Percentiles rank a stretch among this genome's conserved stretches.
Conservation (phyloP, 164 flowering plant genomes). For the Pachysandra terminalis region DNA sequence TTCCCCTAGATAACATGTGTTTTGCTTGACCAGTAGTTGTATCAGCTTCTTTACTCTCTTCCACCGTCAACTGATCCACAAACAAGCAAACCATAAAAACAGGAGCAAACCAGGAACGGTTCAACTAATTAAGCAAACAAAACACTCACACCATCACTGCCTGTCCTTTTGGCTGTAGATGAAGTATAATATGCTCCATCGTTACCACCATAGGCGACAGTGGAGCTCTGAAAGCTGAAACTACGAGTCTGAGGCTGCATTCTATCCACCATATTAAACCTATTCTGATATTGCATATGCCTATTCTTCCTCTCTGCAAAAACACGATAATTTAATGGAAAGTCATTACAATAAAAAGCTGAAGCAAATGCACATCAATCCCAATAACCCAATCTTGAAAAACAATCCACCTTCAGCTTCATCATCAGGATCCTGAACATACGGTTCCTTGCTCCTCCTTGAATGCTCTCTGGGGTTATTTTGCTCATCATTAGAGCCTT, state of each 20-base stretch:
- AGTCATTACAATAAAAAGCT: not conserved
- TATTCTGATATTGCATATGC: slow-evolving; percentile 20
- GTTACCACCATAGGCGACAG: slow-evolving; percentile 79
- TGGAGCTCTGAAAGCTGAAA: slow-evolving; percentile 65
- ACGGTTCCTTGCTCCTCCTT: slow-evolving; percentile 40
- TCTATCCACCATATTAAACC: slow-evolving; percentile 21
- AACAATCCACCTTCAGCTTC: slow-evolving; percentile 40
- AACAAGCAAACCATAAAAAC: slow-evolving; percentile 6
- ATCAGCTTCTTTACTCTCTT: slow-evolving; percentile 86
- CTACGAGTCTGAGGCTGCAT: slow-evolving; percentile 27
- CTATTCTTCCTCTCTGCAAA: slow-evolving; percentile 32
- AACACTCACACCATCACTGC: slow-evolving; percentile 78
- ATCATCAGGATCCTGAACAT: slow-evolving; percentile 73
- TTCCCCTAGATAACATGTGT: slow-evolving; percentile 75
- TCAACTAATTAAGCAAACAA: not conserved
- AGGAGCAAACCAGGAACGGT: not conserved
- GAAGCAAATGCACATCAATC: not conserved
- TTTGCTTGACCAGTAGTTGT: slow-evolving; percentile 66
- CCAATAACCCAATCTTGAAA: not conserved
- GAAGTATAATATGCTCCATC: slow-evolving; percentile 85
- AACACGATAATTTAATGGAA: not conserved
- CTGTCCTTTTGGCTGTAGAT: slow-evolving; percentile 67
- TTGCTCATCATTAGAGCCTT: slow-evolving; percentile 17
- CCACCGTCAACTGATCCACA: slow-evolving; percentile 47
- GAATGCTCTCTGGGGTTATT: slow-evolving; percentile 28